Conservation (phyloP, 2,329 filamentous ascomycete genomes). For the Apiospora saccharicola region DNA sequence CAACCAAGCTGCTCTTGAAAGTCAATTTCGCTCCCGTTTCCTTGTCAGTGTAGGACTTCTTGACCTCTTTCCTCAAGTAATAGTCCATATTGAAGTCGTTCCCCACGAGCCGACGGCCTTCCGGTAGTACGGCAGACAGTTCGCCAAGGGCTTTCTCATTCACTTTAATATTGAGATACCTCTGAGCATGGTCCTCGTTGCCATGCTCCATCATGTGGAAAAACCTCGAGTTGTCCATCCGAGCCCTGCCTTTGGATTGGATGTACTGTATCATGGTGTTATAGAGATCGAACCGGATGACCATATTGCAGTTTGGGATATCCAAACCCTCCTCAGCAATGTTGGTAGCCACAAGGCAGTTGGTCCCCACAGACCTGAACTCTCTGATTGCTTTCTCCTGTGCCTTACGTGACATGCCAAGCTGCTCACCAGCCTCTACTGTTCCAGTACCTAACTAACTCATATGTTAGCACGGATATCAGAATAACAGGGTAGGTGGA, state of each 20-base stretch:
- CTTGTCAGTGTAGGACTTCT: conserved; percentile 66
- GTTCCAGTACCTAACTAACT: conserved; percentile 49
- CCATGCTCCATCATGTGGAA: conserved; percentile 81
- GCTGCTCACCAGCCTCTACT: conserved; percentile 57
- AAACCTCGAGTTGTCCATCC: conserved; percentile 79
- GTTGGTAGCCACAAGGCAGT: conserved; percentile 72
- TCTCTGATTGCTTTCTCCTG: conserved; percentile 78
- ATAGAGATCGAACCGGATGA: conserved; percentile 85
- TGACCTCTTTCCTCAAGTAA: conserved; percentile 59
- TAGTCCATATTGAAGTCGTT: conserved; percentile 64
- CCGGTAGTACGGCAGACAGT: conserved; percentile 79
- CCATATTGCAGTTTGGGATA: conserved; percentile 71
- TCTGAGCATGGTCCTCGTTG: conserved; percentile 67
- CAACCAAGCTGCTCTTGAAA: conserved; percentile 74
- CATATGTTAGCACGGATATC: conserved; percentile 25
- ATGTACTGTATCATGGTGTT: conserved; percentile 93
- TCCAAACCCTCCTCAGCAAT: conserved; percentile 74
- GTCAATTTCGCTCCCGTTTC: conserved; percentile 80
- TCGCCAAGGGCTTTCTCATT: conserved; percentile 71
- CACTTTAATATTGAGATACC: conserved; percentile 65
- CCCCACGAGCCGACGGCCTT: conserved; percentile 73
- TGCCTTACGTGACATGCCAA: conserved; percentile 68
- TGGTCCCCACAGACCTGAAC: conserved; percentile 65
- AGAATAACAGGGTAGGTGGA: conserved; percentile 10
- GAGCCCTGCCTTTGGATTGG: conserved; percentile 87